Evolutionary conservation across 768 basidiomycete species (phyloP), one percentile per base, ranked within the genome.

Genomic region (Kwoniella mangroviensis): DNA sequence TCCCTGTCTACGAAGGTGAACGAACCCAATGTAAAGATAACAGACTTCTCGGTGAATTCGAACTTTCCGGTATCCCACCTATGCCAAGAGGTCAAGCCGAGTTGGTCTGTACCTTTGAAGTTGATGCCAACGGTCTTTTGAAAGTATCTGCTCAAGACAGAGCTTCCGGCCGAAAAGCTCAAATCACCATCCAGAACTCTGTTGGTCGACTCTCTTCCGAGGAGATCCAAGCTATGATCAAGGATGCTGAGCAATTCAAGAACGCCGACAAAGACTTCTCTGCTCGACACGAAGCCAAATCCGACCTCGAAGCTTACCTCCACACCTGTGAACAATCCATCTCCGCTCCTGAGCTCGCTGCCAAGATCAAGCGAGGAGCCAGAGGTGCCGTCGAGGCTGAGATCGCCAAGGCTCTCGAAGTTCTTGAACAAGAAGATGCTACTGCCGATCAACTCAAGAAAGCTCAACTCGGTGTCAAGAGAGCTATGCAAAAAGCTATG

Each of bases 141-240:
- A 99, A 99, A 88, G 97, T 99, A 67, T 98, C 97, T 62, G 97
- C 97, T 65, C 90, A 90, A 87, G 97, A 99, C 86, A 92, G 94
- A 84, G 95, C 97, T 59, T 98, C 96, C 51, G 97, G 97, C 84
- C 94, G 97, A 86, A 98, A 98, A 86, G 97, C 97, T 70, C 94
- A 93, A 77, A 96, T 96, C 86, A 79, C 80, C 85, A 96, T 98
- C 85, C 94, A 94, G 85, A 99, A 98, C 89, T 98, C 95, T 68
- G 97, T 98, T 82, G 97, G 97, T 75, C 95, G 97, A 86, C 89
- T 99, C 77, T 97, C 96, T 58, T 89, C 91, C 63, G 92, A 91
- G 77, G 97, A 99, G 88, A 99, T 99, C 74, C 95, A 98, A 81
- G 95, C 98, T 86, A 98, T 98, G 97, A 97, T 98, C 88, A 94